A percentile compares a stretch with the other conserved stretches of the same genome.
phyloP scores from a whole-genome alignment of 805 yeast species.

The Blastobotrys muscicola region DNA sequence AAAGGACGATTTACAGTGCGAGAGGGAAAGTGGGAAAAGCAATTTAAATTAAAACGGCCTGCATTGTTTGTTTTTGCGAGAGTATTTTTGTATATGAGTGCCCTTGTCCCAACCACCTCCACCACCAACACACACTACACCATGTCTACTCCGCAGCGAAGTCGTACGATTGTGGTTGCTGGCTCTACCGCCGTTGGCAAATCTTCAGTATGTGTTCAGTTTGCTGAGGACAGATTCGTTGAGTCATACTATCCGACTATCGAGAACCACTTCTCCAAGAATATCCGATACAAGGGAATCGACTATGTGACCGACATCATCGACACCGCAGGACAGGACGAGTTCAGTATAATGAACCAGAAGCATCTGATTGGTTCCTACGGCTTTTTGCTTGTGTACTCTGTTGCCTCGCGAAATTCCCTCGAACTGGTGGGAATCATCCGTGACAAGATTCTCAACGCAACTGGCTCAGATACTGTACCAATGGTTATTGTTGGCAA shows the following conservation, averaged over 20 bases:
- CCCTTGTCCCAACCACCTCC: no score
- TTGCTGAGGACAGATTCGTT: slow-evolving; percentile 64
- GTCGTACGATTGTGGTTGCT: slow-evolving; percentile 63
- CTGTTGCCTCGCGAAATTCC: slow-evolving; percentile 56
- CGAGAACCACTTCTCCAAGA: slow-evolving; percentile 61
- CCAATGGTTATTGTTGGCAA: slow-evolving; percentile 66
- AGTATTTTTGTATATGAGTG: background rate
- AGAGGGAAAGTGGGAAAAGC: background rate
- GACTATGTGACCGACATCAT: slow-evolving; percentile 62
- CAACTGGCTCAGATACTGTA: slow-evolving; percentile 46
- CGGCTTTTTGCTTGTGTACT: slow-evolving; percentile 63
- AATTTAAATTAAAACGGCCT: slow-evolving; percentile 6
- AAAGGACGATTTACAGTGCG: no score
- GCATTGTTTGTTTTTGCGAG: slow-evolving; percentile 2
- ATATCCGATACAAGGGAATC: slow-evolving; percentile 47
- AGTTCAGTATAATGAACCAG: slow-evolving; percentile 59
- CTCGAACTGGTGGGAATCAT: slow-evolving; percentile 58
- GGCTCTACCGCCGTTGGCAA: slow-evolving; percentile 74
- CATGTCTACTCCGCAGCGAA: slow-evolving; percentile 27
- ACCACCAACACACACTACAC: background rate
- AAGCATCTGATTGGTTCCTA: slow-evolving; percentile 61
- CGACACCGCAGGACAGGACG: slow-evolving; percentile 83
- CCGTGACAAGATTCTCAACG: slow-evolving; percentile 63
- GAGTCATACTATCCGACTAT: slow-evolving; percentile 76
- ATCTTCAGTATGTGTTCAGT: slow-evolving; percentile 63